Percentiles rank a stretch among this genome's conserved stretches.
Conservation (phyloP, 2,329 filamentous ascomycete genomes). For the Xenoacremonium recifei region DNA sequence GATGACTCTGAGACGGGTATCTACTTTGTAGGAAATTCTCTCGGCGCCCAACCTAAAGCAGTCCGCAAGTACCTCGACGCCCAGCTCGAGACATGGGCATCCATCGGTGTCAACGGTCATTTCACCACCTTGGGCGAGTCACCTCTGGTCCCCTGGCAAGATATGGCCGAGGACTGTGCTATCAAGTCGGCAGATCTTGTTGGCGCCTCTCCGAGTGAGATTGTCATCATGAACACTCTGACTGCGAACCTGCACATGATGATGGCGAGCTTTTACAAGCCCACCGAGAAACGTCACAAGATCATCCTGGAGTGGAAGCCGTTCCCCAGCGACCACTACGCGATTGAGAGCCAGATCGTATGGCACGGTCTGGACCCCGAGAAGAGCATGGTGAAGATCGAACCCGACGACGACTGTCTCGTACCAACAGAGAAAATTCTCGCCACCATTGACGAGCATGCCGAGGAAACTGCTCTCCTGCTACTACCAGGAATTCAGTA, state of each 20-base stretch:
- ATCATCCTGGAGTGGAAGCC: conserved; percentile 88
- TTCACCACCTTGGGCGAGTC: conserved; percentile 69
- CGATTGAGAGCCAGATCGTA: conserved; percentile 75
- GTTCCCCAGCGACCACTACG: conserved; percentile 86
- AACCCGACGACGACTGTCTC: conserved; percentile 58
- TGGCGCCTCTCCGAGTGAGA: conserved; percentile 69
- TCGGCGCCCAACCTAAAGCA: conserved; percentile 77
- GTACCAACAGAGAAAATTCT: conserved; percentile 72
- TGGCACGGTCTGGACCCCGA: conserved; percentile 67
- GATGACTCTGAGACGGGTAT: conserved; percentile 46
- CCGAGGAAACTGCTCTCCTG: conserved; percentile 69
- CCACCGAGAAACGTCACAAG: conserved; percentile 64
- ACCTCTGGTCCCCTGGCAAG: conserved; percentile 69
- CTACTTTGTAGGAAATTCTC: conserved; percentile 88
- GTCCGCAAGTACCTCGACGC: conserved; percentile 64
- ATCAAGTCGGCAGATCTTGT: conserved; percentile 70
- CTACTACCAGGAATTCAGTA: conserved; percentile 88
- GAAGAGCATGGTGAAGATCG: conserved; percentile 71
- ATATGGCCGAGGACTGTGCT: conserved; percentile 74
- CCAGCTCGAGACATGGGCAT: conserved; percentile 81
- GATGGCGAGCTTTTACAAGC: conserved; percentile 81
- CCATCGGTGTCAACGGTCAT: conserved; percentile 81
- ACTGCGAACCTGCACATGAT: conserved; percentile 80
- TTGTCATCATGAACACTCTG: conserved; percentile 85
- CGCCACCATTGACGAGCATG: conserved; percentile 70